Conservation (phyloP, 2,329 filamentous ascomycete genomes). For the Trematosphaeria pertusa region DNA sequence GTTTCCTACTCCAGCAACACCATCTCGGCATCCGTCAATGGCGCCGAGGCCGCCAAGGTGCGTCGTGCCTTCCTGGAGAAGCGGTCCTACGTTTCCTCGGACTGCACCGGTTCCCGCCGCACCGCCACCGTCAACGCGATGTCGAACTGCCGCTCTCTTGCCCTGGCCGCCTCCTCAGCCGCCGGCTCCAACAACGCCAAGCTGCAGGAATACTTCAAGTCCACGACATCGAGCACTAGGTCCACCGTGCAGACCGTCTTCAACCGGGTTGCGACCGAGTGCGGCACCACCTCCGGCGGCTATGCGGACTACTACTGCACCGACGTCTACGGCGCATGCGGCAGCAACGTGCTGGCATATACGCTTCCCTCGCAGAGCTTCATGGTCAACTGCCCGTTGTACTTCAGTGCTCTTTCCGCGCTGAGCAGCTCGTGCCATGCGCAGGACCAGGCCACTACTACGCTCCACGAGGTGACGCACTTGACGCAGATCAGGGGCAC, state of each 20-base stretch:
- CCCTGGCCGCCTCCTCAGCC: conserved; percentile 57
- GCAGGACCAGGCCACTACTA: conserved; percentile 69
- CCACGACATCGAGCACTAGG: conserved; percentile 52
- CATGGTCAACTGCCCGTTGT: conserved; percentile 66
- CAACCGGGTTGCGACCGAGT: conserved; percentile 60
- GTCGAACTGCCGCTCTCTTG: conserved; percentile 59
- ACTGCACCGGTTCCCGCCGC: conserved; percentile 58
- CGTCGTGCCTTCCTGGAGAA: conserved; percentile 53
- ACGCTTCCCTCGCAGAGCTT: conserved; percentile 60
- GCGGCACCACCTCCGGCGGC: conserved; percentile 57
- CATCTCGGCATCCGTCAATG: conserved; percentile 62
- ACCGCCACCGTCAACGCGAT: conserved; percentile 58
- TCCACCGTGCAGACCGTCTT: conserved; percentile 59
- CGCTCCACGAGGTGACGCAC: conserved; percentile 70
- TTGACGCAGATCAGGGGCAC: conserved; percentile 62
- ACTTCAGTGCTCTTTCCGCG: conserved; percentile 60
- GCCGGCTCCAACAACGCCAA: conserved; percentile 56
- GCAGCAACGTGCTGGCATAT: conserved; percentile 62
- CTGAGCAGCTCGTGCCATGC: conserved; percentile 61
- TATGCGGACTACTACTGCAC: conserved; percentile 62
- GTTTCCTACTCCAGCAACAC: conserved; percentile 64
- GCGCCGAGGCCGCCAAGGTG: conserved; percentile 57
- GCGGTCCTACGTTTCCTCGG: conserved; percentile 59
- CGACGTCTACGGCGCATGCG: conserved; percentile 61
- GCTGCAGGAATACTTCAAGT: conserved; percentile 70